These are phyloP conservation scores for Croton laevigatus DNA, from an alignment of 441 rosid species.

Conservation along the genomic window DNA sequence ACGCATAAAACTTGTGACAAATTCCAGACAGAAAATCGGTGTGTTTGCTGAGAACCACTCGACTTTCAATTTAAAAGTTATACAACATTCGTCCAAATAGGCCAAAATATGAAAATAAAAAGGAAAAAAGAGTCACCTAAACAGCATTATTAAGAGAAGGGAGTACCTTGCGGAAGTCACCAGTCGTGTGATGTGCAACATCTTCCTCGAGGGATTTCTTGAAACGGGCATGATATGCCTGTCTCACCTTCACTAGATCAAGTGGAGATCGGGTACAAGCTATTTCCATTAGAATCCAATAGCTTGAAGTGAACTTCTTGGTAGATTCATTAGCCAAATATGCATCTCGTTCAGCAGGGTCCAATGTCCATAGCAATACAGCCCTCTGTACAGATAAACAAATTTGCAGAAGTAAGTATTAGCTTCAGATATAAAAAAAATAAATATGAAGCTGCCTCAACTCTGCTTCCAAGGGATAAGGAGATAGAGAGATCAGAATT, in stretches of 20 bases:
- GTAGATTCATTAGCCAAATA: slow-evolving; percentile 69
- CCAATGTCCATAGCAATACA: slow-evolving; percentile 69
- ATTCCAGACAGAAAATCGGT: background rate
- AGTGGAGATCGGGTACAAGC: slow-evolving; percentile 72
- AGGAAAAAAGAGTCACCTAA: background rate
- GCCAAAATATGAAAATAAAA: background rate
- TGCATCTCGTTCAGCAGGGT: slow-evolving; percentile 80
- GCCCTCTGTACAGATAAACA: slow-evolving; percentile 41
- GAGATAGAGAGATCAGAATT: slow-evolving; percentile 6
- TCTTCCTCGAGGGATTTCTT: slow-evolving; percentile 93
- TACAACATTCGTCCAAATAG: background rate
- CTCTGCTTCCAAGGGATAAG: background rate
- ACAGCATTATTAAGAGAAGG: background rate
- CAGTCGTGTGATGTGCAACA: slow-evolving; percentile 78
- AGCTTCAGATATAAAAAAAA: background rate
- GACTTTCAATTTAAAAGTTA: background rate
- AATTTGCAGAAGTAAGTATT: slow-evolving; percentile 4
- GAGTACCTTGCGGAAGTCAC: slow-evolving; percentile 77
- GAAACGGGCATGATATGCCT: slow-evolving; percentile 76
- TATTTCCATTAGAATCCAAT: slow-evolving; percentile 78
- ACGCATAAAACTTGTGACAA: background rate
- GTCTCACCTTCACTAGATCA: slow-evolving; percentile 57
- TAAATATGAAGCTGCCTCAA: background rate
- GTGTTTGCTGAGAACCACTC: no score
- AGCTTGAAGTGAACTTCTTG: slow-evolving; percentile 68